Base-by-base conservation (phyloP, 208 protist species). In the Wallacemonas sp. region DNA sequence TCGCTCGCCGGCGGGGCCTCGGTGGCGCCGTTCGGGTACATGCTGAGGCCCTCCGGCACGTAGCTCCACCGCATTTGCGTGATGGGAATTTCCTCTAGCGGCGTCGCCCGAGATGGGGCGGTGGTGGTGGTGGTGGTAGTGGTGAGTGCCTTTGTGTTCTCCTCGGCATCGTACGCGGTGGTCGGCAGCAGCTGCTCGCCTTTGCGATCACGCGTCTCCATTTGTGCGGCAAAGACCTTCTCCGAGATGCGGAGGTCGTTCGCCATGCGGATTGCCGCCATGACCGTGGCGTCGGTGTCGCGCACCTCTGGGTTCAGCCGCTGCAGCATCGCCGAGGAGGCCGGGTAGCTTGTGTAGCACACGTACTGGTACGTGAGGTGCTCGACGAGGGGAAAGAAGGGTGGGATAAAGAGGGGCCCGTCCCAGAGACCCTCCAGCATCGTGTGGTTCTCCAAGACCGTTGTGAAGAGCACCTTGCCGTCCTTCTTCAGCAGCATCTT, bases 281-380 rank as follows among this genome's bases (percentile, higher is more conserved):
- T 25, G 38, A 85, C 71, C 57, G 82, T 67, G 2, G 50, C 36
- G 12, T 72, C 71, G 14, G 77, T 38, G 52, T 80, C 79, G 2
- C 25, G 18, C 48, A 76, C 79, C 26, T 75, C 64, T 1, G 41
- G 32, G 28, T 66, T 67, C n/a, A 39, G 33, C n/a, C 77, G 8
- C 20, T 59, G 55, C 20, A 64, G 57, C 55, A 74, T 82, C 7
- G 67, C 57, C 2, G 28, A 38, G 29, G 81, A 91, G 22, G 89
- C 36, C 44, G 78, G 72, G 74, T 95, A 97, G 59, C 86, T 94
- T n/a, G 81, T 85, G 77, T 94, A 98, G 66, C 91, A 93, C 16
- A 95, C 86, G 79, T 98, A 98, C 80, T 97, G 95, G 70, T 98
- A 98, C 4, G 94, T 95, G 22, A 98, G 84, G 55, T 96, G 65